These are phyloP conservation scores for Bruguiera gymnorhiza DNA, from an alignment of 345 rosid genomes.

Conservation along the genomic window DNA sequence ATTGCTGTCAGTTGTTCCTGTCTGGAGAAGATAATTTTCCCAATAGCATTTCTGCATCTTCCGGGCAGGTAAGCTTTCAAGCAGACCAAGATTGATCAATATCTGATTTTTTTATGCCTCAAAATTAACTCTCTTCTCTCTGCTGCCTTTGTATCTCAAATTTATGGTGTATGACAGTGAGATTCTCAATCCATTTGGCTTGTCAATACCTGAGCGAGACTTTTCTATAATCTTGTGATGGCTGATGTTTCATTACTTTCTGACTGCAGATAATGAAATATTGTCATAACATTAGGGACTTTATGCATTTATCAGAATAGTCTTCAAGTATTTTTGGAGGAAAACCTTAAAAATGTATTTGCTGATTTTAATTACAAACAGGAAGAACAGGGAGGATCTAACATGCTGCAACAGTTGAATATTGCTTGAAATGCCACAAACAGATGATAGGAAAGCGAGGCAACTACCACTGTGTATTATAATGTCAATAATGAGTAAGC, in stretches of 20 bases:
- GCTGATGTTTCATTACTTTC: not conserved
- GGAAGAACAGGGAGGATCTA: too few species aligned
- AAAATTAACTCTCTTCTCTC: too few species aligned
- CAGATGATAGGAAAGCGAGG: too few species aligned
- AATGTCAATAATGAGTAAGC: too few species aligned
- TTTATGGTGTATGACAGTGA: not conserved
- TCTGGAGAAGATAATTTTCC: slow-evolving; percentile 44
- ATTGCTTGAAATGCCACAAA: too few species aligned
- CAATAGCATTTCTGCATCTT: slow-evolving; percentile 23
- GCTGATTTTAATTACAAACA: too few species aligned
- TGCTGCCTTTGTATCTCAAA: too few species aligned
- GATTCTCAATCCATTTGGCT: not conserved
- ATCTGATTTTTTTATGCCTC: not conserved
- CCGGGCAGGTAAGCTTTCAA: slow-evolving; percentile 32
- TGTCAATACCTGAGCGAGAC: not conserved
- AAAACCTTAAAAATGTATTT: too few species aligned
- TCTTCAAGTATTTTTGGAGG: too few species aligned
- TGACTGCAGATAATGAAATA: not conserved
- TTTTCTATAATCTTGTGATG: not conserved
- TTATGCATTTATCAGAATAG: not conserved
- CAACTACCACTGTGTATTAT: too few species aligned
- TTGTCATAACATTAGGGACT: not conserved
- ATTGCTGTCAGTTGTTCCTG: slow-evolving; percentile 27
- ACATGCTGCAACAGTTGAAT: too few species aligned
- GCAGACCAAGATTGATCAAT: not conserved